Evolutionary conservation across 1,139 yeast species (phyloP), one percentile per base, ranked within the genome.

Genomic region (Magnusiomyces paraingens): DNA sequence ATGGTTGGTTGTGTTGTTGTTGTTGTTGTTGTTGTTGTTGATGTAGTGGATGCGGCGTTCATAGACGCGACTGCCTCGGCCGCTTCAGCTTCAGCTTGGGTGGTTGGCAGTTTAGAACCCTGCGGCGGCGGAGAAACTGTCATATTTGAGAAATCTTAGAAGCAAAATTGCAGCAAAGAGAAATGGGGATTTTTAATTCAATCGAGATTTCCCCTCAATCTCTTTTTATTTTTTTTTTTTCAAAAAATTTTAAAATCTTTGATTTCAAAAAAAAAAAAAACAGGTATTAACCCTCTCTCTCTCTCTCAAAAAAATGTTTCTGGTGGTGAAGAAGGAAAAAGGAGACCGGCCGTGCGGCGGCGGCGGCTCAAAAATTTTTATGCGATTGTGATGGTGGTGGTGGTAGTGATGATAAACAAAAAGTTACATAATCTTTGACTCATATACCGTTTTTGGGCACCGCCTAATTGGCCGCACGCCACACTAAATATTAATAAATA

Each of bases 1-100:
- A 8, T 8, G 8, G 32, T 26, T 26, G 32, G 8, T n/a, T 8
- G 17, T 3, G 17, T n/a, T 8, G 40, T 14, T 2, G 42, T 5
- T 8, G 49, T n/a, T n/a, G n/a, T n/a, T n/a, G n/a, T n/a, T n/a
- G n/a, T n/a, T n/a, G 32, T 26, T 26, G 32, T 8, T n/a, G 40
- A 11, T 3, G 17, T n/a, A n/a, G 40, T 14, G 12, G 42, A 17
- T 8, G 49, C 14, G 11, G 29, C 39, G 46, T 50, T 55, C 57
- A 55, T 55, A 12, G 57, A 53, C 6, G 51, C 57, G 26, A 55
- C 57, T 15, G 55, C 57, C 22, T 55, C 55, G 18, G 57, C 57
- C 1, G 57, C 57, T 38, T 55, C 57, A 3, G 57, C 46, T 42
- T 55, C 57, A 8, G 55, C 57, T 47, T 47, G 40, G 10, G 40